Evolutionary conservation across 2,329 filamentous ascomycete genomes (phyloP).

Genomic region (Sphaceloma murrayae): DNA sequence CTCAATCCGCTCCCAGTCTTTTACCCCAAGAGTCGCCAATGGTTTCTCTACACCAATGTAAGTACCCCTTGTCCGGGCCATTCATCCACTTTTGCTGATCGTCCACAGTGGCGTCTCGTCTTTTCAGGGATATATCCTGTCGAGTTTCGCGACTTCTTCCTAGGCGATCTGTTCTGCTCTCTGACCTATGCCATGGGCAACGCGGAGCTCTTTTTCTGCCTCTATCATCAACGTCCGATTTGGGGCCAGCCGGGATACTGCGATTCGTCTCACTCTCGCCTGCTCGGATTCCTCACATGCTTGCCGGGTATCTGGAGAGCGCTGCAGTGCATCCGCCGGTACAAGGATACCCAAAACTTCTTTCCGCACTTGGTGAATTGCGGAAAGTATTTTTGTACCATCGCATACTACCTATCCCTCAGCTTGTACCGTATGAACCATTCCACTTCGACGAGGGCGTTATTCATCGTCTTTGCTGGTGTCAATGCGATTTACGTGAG

Average conservation of each 20-base stretch:
- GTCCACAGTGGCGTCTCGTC: constrained; percentile 64
- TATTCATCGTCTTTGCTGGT: constrained; percentile 73
- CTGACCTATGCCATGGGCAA: constrained; percentile 85
- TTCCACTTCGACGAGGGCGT: constrained; percentile 48
- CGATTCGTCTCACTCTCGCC: constrained; percentile 73
- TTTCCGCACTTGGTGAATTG: constrained; percentile 92
- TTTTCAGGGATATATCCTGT: constrained; percentile 83
- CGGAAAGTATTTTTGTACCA: constrained; percentile 81
- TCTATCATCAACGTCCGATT: constrained; percentile 57
- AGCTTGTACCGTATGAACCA: constrained; percentile 71
- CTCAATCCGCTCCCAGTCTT: constrained; percentile 62
- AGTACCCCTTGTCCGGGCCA: constrained; percentile 30
- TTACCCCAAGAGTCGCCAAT: constrained; percentile 66
- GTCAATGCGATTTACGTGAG: constrained; percentile 76
- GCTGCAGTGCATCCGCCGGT: constrained; percentile 83
- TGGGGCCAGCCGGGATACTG: constrained; percentile 69
- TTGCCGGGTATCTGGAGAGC: constrained; percentile 85
- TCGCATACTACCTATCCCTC: constrained; percentile 66
- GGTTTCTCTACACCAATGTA: constrained; percentile 85
- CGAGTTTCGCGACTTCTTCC: constrained; percentile 93
- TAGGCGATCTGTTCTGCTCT: constrained; percentile 96
- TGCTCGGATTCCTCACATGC: constrained; percentile 75
- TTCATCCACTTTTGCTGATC: constrained; percentile 25
- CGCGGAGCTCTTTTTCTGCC: constrained; percentile 84
- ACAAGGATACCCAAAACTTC: constrained; percentile 71